Evolutionary conservation across 1,284 basidiomycete species (phyloP), one percentile per base, ranked within the genome.

Genomic region (Sanguinoderma infundibulare): DNA sequence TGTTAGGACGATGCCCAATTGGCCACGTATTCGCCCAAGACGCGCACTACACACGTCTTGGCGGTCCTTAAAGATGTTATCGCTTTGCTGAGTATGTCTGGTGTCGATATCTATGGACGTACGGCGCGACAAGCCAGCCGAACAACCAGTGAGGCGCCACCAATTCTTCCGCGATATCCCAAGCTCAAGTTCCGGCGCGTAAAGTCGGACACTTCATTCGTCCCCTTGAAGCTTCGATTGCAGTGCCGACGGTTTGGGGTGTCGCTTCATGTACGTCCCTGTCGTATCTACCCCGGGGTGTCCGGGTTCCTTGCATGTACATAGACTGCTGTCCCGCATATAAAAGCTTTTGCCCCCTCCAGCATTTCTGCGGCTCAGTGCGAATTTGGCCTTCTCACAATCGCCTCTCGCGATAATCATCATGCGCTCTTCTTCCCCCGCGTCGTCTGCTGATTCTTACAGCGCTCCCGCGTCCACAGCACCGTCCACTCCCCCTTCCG

Each of bases 401-500:
- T 4, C n/a, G 5, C 53, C n/a, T 34, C 34, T 12, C 34, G 14
- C 26, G 20, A 42, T 54, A 28, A 17, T 26, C 39, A 38, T n/a
- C 28, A 64, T 67, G 60, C 65, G 66, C 54, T 61, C 64, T 5
- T 46, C 60, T 14, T 69, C 68, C 17, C 64, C 67, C n/a, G 53
- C 62, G n/a, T 67, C 63, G 28, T 64, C 61, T 14, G 64, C 67
- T 15, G 61, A 62, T 20, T 65, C 60, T 15, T 40, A 53, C 42
- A 52, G 54, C 49, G 55, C 66, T 9, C 32, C 65, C 15, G 57
- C 60, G 1, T 62, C 66, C 5, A 65, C 65, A 0, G 65, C 68
- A 1, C 63, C 67, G 34, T 72, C 72, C 4, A 70, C 70, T 24
- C 67, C 69, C 24, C 72, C 68, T 17, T 62, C 69, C 3, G 63